A percentile compares a stretch with the other conserved stretches of the same genome.
Evolutionary conservation across 257 asterid genomes (phyloP).

Genomic region (Solanum appendiculatum): DNA sequence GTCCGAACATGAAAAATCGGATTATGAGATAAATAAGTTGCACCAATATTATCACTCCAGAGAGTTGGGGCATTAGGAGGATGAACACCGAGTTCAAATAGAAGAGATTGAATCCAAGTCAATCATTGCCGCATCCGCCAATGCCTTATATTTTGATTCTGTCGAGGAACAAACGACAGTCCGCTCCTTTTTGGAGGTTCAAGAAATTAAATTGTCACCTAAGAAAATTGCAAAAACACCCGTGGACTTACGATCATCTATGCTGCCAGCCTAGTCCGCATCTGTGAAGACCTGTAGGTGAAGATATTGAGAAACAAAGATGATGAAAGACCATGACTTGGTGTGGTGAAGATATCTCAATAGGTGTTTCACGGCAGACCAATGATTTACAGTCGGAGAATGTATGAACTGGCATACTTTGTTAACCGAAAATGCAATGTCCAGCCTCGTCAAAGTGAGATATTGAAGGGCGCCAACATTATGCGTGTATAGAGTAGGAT

Average conservation of each 20-base stretch:
- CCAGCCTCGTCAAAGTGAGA: background rate
- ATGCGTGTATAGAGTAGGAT: background rate
- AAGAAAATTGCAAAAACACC: background rate
- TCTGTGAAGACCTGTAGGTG: background rate
- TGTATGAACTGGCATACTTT: background rate
- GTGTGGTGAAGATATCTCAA: background rate
- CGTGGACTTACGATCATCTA: background rate
- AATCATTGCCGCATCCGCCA: background rate
- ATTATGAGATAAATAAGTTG: background rate
- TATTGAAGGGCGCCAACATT: background rate
- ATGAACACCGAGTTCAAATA: background rate
- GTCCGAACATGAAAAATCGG: background rate
- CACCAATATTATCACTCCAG: background rate
- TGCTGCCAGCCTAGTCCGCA: background rate
- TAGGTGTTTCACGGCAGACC: background rate
- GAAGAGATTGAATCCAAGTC: background rate
- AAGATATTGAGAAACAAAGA: background rate
- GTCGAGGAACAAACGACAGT: background rate
- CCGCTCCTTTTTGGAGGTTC: background rate
- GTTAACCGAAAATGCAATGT: background rate
- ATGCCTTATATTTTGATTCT: background rate
- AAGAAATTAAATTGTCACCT: background rate
- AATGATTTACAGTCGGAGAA: background rate
- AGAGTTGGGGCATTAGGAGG: background rate
- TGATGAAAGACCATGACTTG: background rate